Evolutionary conservation across 768 basidiomycete genomes (phyloP).

Genomic region (Asterophora parasitica): DNA sequence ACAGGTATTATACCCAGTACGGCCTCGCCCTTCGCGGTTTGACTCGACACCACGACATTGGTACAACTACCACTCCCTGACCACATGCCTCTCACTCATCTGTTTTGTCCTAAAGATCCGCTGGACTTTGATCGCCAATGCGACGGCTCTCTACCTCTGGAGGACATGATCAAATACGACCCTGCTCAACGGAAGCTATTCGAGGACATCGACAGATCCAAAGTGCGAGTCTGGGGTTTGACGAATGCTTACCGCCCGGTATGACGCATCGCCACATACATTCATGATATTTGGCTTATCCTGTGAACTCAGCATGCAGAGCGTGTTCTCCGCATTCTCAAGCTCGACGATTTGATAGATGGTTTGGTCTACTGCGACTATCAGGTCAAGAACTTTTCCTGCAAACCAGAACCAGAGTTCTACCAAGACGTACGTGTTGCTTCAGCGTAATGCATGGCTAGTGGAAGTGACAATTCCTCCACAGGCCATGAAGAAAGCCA

Average conservation of each 20-base stretch:
- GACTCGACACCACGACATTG: constrained; percentile 69
- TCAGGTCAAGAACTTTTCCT: constrained; percentile 54
- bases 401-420: constrained; percentile 77
- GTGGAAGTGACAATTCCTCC: constrained; percentile 5
- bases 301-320: constrained; percentile 59
- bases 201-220: constrained; percentile 72
- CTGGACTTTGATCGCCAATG: constrained; percentile 82
- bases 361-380: constrained; percentile 82
- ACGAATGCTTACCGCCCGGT: constrained; percentile 83
- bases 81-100: neutral
- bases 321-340: constrained; percentile 71
- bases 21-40: constrained; percentile 81
- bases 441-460: neutral
- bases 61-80: constrained; percentile 33
- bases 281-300: neutral
- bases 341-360: constrained; percentile 67
- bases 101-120: constrained; percentile 44
- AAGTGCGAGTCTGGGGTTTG: constrained; percentile 77
- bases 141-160: constrained; percentile 79
- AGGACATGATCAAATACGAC: constrained; percentile 69
- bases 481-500: constrained; percentile 64
- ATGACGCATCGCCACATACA: constrained; percentile 16
- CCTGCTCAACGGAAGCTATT: constrained; percentile 60
- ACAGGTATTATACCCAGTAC: constrained; percentile 72
- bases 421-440: constrained; percentile 48